Evolutionary conservation across 768 basidiomycete genomes (phyloP), one percentile per base, ranked within the genome.

Genomic region (Lactifluus volemus): DNA sequence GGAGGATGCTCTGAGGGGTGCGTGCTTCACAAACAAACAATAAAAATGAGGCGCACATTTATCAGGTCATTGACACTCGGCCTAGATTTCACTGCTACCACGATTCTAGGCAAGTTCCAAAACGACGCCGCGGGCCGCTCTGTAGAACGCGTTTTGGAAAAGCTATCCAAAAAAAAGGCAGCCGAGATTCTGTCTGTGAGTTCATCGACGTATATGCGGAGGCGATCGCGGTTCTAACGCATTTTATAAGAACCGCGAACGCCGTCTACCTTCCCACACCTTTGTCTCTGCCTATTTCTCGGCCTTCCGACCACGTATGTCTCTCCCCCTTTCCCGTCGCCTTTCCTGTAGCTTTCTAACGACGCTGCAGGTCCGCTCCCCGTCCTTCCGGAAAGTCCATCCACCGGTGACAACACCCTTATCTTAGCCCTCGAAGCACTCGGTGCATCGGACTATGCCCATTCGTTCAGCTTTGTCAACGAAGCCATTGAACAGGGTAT

Each of bases 201-300:
- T 73, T 14, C 15, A 2, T 51, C 14, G 9, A 29, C 32, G 30
- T 30, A 44, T 32, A 38, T 2, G 21, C 15, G 5, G 34, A 25
- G 38, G 10, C 8, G 30, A 38, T 21, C 50, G 8, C 49, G 14
- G 19, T 47, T 47, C 34, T 66, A 50, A 65, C 56, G 45, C 36
- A 19, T 32, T 49, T 19, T 41, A 61, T 64, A 86, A 25, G 84
- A 78, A 77, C 4, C 88, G 94, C 39, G 87, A 89, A 74, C 86
- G 86, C 1, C 83, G 86, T 58, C 77, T 98, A 30, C 96, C 96
- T 6, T 92, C 92, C 14, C 81, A 83, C 65, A 92, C 92, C 0
- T 97, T 99, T 74, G 88, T 97, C 66, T 86, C 88, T 12, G 90
- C 96, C 0, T 99, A 98, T 77, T 93, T 98, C 70, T 88, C 92